Evolutionary conservation across 78 protist genomes (phyloP), one percentile per base, ranked within the genome.

Genomic region (Dictyostelium brefeldianum): DNA sequence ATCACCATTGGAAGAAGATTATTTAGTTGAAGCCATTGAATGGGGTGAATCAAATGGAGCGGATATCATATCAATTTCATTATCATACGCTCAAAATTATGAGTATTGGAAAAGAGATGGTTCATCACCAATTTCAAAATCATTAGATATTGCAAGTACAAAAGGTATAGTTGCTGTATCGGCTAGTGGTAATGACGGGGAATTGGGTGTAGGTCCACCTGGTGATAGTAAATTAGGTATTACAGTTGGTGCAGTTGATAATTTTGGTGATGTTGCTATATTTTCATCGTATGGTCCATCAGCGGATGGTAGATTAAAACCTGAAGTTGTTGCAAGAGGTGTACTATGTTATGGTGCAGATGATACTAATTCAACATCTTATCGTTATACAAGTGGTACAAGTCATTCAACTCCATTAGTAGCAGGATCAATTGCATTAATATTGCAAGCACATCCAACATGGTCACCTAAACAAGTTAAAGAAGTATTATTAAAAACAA

Each of bases 221-320:
- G 80, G 87, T 5, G 96, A 92, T 27, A 29, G 75, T 36, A 53
- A 64, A 4, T 8, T 12, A 0, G 43, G 73, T 1, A 59, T 92
- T 1, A 41, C 91, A 3, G 96, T 92, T 25, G 96, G 96, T 9
- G 90, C 96, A 10, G 62, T 81, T 0, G 95, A 80, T 47, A 22
- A 25, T n/a, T 51, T 41, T 56, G 90, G 83, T 8, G 79, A 70
- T 31, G 18, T 71, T 27, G 89, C 95, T 11, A 36, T 75, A 1
- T 91, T 91, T 36, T 65, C 83, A 36, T 53, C 96, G 0, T 48
- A 62, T 9, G 96, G 96, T 36, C 96, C 96, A 59, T 83, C 96
- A 3, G 18, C 96, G 4, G 96, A 92, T 56, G 91, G 90, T n/a
- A 25, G 91, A 54, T 43, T 82, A 15, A 92, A 92, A 48, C 96